A percentile compares a stretch with the other conserved stretches of the same genome.
phyloP scores from a whole-genome alignment of 2,329 filamentous ascomycete species.

The Alternaria sp. region DNA sequence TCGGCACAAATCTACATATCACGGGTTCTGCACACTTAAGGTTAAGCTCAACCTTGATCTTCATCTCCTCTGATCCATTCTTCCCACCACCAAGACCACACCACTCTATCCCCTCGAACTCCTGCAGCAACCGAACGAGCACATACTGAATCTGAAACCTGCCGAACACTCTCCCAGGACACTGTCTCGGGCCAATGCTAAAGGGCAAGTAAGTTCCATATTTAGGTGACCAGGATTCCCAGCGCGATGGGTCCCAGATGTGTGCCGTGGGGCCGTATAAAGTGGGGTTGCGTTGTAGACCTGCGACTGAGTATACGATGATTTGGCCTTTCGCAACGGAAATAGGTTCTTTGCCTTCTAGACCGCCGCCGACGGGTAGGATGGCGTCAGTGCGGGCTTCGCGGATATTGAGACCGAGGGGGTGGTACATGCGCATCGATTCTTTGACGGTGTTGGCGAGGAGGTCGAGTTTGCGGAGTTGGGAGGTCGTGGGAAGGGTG shows the following conservation, averaged over 20 bases:
- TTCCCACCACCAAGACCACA: constrained; percentile 7
- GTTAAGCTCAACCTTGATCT: constrained; percentile 12
- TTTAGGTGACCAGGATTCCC: constrained; percentile 7
- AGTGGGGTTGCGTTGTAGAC: constrained; percentile 4
- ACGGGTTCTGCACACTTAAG: constrained; percentile 10
- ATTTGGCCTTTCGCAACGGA: constrained; percentile 8
- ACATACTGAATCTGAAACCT: constrained; percentile 13
- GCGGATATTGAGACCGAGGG: constrained; percentile 6
- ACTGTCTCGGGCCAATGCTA: constrained; percentile 9
- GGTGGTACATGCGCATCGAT: constrained; percentile 9
- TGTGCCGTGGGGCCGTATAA: constrained; percentile 2
- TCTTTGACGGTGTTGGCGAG: constrained; percentile 12
- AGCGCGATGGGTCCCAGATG: constrained; percentile 7
- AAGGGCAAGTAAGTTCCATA: constrained; percentile 12
- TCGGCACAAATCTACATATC: not conserved
- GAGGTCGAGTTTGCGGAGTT: constrained; percentile 2
- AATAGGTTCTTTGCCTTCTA: not conserved
- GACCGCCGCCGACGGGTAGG: constrained; percentile 4
- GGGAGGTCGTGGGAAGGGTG: not conserved
- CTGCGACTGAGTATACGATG: constrained; percentile 11
- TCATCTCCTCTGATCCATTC: constrained; percentile 5
- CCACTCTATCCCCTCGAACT: constrained; percentile 11
- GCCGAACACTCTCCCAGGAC: constrained; percentile 9
- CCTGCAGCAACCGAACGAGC: constrained; percentile 6
- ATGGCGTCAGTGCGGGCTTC: constrained; percentile 1